These are phyloP conservation scores for Rosa rugosa DNA, from an alignment of 306 rosid species.

Conservation along the genomic window DNA sequence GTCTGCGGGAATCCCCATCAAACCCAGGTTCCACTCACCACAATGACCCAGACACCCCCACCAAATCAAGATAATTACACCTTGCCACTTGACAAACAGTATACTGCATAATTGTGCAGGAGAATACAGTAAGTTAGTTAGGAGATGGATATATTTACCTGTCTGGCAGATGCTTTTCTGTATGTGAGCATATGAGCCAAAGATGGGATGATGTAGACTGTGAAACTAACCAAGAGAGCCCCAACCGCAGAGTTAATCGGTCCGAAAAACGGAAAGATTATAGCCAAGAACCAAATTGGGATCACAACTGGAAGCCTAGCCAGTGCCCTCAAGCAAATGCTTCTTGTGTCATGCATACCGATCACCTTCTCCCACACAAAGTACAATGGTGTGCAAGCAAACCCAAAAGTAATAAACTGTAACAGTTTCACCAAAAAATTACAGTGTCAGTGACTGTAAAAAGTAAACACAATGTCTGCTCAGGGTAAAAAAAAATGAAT, in stretches of 20 bases:
- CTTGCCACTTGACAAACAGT: background rate
- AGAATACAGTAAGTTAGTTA: background rate
- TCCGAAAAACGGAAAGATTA: slow-evolving; percentile 94
- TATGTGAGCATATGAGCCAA: slow-evolving; percentile 89
- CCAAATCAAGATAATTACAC: slow-evolving; percentile 21
- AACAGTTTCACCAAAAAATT: background rate
- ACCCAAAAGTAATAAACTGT: slow-evolving; percentile 98
- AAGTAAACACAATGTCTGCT: background rate
- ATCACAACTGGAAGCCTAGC: slow-evolving; percentile 93
- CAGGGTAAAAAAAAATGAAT: background rate
- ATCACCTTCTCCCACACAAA: slow-evolving; percentile 99
- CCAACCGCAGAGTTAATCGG: slow-evolving; percentile 97
- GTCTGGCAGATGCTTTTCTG: slow-evolving; percentile 78
- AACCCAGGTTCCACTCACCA: slow-evolving; percentile 30
- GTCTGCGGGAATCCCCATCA: slow-evolving; percentile 46
- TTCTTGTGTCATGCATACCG: slow-evolving; percentile 92
- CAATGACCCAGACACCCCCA: slow-evolving; percentile 34
- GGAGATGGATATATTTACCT: slow-evolving; percentile 41
- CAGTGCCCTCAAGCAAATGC: slow-evolving; percentile 78
- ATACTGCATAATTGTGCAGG: background rate
- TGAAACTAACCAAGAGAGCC: slow-evolving; percentile 93
- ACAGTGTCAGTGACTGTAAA: slow-evolving; percentile 1
- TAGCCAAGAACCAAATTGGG: slow-evolving; percentile 95
- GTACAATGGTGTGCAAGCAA: slow-evolving; percentile 95
- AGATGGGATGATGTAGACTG: slow-evolving; percentile 89